Evolutionary conservation across 225 moss, liverwort and hornwort genomes (phyloP).

Genomic region (Sphagnum contortum): DNA sequence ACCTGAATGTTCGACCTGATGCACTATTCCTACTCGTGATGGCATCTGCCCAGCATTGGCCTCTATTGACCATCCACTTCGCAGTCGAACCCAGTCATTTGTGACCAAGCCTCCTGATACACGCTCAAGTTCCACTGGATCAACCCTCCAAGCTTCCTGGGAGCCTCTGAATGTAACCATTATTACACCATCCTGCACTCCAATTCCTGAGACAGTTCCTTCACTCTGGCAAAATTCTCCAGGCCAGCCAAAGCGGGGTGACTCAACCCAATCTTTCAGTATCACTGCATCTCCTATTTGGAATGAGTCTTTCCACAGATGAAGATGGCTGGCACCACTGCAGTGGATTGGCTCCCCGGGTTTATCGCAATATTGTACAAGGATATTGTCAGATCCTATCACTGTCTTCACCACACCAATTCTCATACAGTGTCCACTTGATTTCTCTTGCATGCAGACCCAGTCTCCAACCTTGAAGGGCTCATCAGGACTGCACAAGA

Average conservation of each 20-base stretch:
- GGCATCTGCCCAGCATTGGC: constrained; percentile 34
- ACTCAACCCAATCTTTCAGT: constrained; percentile 46
- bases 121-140: constrained; percentile 80
- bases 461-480: constrained; percentile 87
- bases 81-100: constrained; percentile 74
- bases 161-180: constrained; percentile 56
- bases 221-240: constrained; percentile 39
- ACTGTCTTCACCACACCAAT: constrained; percentile 87
- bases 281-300: constrained; percentile 66
- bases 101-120: constrained; percentile 70
- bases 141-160: constrained; percentile 83
- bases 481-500: constrained; percentile 60
- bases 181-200: constrained; percentile 57
- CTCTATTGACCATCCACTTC: constrained; percentile 47
- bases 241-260: constrained; percentile 88
- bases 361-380: constrained; percentile 80
- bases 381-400: constrained; percentile 57
- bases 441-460: constrained; percentile 63
- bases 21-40: constrained; percentile 74
- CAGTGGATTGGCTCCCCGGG: constrained; percentile 65
- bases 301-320: constrained; percentile 76
- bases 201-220: constrained; percentile 62
- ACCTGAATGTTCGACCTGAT: constrained; percentile 62
- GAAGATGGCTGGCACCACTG: constrained; percentile 47
- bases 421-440: constrained; percentile 38